Evolutionary conservation across 2,329 filamentous ascomycete genomes (phyloP).

Genomic region (Penicillium sp.): DNA sequence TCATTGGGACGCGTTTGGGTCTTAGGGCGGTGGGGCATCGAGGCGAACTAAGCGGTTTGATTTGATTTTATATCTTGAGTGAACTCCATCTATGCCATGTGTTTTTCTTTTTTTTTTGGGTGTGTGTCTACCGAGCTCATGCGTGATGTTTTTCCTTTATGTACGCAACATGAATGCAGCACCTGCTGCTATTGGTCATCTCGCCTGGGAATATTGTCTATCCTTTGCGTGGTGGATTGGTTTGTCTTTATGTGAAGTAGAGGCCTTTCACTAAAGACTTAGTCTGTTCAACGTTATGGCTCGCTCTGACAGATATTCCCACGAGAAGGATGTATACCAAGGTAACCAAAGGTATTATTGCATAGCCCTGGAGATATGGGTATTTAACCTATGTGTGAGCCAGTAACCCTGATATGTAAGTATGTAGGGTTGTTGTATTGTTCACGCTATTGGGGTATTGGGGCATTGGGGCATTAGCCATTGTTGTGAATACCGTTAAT

Average conservation of each 20-base stretch:
- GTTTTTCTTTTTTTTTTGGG: conserved; percentile 11
- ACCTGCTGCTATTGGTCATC: conserved; percentile 16
- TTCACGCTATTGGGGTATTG: neutral
- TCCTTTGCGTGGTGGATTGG: neutral
- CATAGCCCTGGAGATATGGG: neutral
- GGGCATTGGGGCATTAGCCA: neutral
- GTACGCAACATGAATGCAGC: conserved; percentile 16
- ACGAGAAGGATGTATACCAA: neutral
- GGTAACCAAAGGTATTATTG: neutral
- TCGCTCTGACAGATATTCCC: neutral
- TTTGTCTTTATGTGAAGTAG: neutral
- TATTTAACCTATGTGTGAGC: neutral
- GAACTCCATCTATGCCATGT: conserved; percentile 21
- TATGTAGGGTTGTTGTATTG: neutral
- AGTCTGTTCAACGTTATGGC: neutral
- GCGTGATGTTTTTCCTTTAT: conserved; percentile 19
- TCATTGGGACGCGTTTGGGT: conserved; percentile 41
- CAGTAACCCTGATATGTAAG: neutral
- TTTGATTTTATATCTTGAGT: conserved; percentile 34
- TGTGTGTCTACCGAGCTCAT: conserved; percentile 18
- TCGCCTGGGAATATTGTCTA: conserved; percentile 1
- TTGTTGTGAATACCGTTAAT: neutral
- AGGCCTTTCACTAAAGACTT: neutral
- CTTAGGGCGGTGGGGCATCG: conserved; percentile 35
- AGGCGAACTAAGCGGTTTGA: conserved; percentile 39